Conservation (phyloP, 352 stramenopile species). For the Pythium vanterpoolii region DNA sequence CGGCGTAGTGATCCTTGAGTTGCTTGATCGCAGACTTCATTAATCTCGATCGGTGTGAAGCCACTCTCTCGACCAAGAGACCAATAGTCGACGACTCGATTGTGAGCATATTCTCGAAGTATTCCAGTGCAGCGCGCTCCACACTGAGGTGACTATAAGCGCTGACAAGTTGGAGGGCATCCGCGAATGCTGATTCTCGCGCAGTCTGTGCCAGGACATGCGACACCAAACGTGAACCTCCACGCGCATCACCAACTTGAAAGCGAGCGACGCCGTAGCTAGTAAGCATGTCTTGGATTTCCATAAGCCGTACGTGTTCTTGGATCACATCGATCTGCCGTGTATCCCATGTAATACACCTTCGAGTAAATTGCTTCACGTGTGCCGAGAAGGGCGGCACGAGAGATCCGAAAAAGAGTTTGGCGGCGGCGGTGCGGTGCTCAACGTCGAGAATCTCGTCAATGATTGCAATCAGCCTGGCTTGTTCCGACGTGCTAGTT, state of each 20-base stretch:
- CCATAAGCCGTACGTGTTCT: slow-evolving; percentile 65
- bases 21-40: slow-evolving; percentile 29
- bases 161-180: slow-evolving; percentile 62
- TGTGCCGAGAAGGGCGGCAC: slow-evolving; percentile 51
- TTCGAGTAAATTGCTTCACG: slow-evolving; percentile 45
- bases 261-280: slow-evolving; percentile 58
- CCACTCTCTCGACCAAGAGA: neutral
- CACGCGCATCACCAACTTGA: slow-evolving; percentile 45
- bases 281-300: slow-evolving; percentile 75
- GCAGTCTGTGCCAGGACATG: slow-evolving; percentile 59
- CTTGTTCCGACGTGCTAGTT: slow-evolving; percentile 20
- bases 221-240: slow-evolving; percentile 42
- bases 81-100: slow-evolving; percentile 13
- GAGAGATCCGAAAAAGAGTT: slow-evolving; percentile 31
- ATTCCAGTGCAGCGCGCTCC: slow-evolving; percentile 50
- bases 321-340: slow-evolving; percentile 45
- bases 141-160: slow-evolving; percentile 49
- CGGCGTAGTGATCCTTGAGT: slow-evolving; percentile 22
- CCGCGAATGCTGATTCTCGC: slow-evolving; percentile 38
- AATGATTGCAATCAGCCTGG: slow-evolving; percentile 23
- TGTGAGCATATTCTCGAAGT: slow-evolving; percentile 61
- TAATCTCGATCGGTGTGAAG: slow-evolving; percentile 29
- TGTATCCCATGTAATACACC: slow-evolving; percentile 38
- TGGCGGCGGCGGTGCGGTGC: slow-evolving; percentile 14
- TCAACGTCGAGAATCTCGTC: slow-evolving; percentile 26